Evolutionary conservation across 768 basidiomycete species (phyloP).

Genomic region (Neoboletus brunneissimus): DNA sequence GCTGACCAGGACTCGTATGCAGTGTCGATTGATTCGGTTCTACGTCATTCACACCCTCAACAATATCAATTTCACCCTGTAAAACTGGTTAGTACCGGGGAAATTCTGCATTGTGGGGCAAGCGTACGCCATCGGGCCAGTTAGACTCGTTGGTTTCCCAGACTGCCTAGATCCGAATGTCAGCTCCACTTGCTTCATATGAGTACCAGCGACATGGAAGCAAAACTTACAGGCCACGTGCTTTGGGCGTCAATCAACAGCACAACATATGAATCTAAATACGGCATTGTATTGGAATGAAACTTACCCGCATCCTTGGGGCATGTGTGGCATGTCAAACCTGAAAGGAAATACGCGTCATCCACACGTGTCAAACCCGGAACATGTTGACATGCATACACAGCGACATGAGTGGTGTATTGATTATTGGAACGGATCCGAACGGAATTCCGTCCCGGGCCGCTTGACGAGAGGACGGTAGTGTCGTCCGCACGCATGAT

Average conservation of each 20-base stretch:
- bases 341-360: conserved; percentile 9
- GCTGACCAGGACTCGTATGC: conserved; percentile 51
- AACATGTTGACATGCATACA: conserved; percentile 20
- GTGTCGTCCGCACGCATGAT: conserved; percentile 39
- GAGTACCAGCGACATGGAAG: background rate
- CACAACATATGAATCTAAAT: background rate
- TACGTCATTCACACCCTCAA: conserved; percentile 50
- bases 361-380: background rate
- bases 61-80: conserved; percentile 32
- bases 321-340: conserved; percentile 38
- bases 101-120: background rate
- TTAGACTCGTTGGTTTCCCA: conserved; percentile 26
- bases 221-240: conserved; percentile 36
- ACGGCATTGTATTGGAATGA: background rate
- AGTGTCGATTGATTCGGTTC: conserved; percentile 51
- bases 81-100: background rate
- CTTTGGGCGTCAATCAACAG: conserved; percentile 13
- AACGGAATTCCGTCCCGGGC: conserved; percentile 38
- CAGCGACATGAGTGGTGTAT: conserved; percentile 35
- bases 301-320: conserved; percentile 34
- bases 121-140: conserved; percentile 28
- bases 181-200: conserved; percentile 9
- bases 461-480: conserved; percentile 24
- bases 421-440: conserved; percentile 31
- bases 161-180: conserved; percentile 21